These are phyloP conservation scores for Aspergillus oerlinghausenensis DNA, from an alignment of 2,329 filamentous ascomycete genomes.

Conservation along the genomic window DNA sequence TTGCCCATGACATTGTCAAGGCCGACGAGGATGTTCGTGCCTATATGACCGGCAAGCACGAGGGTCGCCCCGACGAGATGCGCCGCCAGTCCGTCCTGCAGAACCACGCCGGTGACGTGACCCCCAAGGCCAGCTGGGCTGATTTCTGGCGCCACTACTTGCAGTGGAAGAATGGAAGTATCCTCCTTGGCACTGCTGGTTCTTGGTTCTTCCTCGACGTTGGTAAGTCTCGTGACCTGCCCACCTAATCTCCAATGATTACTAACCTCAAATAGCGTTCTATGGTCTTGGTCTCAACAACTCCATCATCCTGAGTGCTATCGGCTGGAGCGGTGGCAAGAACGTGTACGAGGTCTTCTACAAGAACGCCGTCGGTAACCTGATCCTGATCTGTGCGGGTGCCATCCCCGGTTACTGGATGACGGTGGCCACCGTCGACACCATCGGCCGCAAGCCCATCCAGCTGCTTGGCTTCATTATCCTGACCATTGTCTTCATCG, in stretches of 20 bases:
- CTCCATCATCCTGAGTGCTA: slow-evolving; percentile 63
- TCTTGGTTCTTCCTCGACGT: slow-evolving; percentile 81
- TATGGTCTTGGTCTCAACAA: slow-evolving; percentile 73
- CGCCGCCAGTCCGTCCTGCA: slow-evolving; percentile 56
- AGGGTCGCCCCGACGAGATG: slow-evolving; percentile 64
- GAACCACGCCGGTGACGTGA: slow-evolving; percentile 51
- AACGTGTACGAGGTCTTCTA: slow-evolving; percentile 66
- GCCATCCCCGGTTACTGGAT: slow-evolving; percentile 81
- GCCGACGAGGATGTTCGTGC: slow-evolving; percentile 67
- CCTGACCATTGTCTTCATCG: slow-evolving; percentile 57
- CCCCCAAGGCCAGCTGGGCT: slow-evolving; percentile 65
- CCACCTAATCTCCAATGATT: slow-evolving; percentile 6
- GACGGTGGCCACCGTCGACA: slow-evolving; percentile 69
- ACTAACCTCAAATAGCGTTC: slow-evolving; percentile 43
- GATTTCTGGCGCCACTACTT: slow-evolving; percentile 70
- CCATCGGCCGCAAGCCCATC: slow-evolving; percentile 70
- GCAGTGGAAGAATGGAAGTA: slow-evolving; percentile 65
- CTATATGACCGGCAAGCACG: slow-evolving; percentile 63
- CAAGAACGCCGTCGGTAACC: slow-evolving; percentile 72
- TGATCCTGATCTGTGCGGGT: slow-evolving; percentile 73
- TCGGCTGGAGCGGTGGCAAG: slow-evolving; percentile 63
- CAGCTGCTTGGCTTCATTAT: slow-evolving; percentile 60
- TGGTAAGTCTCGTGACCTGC: slow-evolving; percentile 25
- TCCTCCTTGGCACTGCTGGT: slow-evolving; percentile 72
- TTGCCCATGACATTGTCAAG: slow-evolving; percentile 69